Evolutionary conservation across 2,329 filamentous ascomycete genomes (phyloP).

Genomic region (Arthrobotrys conoides): DNA sequence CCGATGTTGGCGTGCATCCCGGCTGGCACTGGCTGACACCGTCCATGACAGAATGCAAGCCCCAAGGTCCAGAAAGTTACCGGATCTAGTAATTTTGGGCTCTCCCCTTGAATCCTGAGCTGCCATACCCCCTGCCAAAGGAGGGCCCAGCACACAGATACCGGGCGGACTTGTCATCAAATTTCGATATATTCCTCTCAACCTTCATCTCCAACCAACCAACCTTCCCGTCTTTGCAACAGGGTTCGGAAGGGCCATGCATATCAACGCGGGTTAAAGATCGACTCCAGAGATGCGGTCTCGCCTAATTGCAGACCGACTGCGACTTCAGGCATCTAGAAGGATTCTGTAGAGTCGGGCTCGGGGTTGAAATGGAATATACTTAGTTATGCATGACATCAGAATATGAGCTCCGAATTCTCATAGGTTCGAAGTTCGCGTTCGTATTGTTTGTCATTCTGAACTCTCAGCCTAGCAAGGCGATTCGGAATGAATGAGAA

Average conservation of each 20-base stretch:
- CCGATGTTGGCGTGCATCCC: slow-evolving; percentile 24
- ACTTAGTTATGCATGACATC: not conserved
- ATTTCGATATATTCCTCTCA: slow-evolving; percentile 8
- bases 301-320: slow-evolving; percentile 53
- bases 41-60: not conserved
- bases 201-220: slow-evolving; percentile 7
- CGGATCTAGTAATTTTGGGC: slow-evolving; percentile 5
- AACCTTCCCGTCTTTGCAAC: slow-evolving; percentile 22
- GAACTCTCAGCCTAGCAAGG: slow-evolving; percentile 22
- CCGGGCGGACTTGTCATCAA: slow-evolving; percentile 23
- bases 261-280: slow-evolving; percentile 20
- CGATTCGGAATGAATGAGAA: not conserved
- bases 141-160: not conserved
- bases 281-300: slow-evolving; percentile 33
- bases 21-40: slow-evolving; percentile 13
- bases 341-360: slow-evolving; percentile 10
- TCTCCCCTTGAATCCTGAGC: slow-evolving; percentile 24
- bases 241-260: slow-evolving; percentile 18
- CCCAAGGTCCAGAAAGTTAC: slow-evolving; percentile 29
- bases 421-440: not conserved
- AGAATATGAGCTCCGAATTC: not conserved
- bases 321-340: slow-evolving; percentile 33
- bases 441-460: not conserved
- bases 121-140: not conserved
- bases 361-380: not conserved